Base-by-base conservation (phyloP, 495 filamentous ascomycete species). In the Penicillium malachiteum region DNA sequence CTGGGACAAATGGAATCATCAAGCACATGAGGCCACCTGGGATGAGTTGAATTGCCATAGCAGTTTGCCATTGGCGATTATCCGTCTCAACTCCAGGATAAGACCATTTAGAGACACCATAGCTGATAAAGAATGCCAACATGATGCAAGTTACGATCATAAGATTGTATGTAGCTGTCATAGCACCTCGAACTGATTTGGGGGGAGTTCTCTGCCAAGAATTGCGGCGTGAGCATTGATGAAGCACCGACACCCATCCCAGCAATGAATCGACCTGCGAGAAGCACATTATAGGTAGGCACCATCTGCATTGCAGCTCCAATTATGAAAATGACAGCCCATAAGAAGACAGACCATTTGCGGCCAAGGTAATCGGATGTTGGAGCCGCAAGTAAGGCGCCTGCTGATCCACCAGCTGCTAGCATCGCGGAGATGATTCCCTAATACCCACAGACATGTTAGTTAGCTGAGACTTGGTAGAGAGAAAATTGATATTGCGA, bases 351-450 rank as follows among this genome's bases (percentile, higher is more conserved):
- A 13, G 76, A 78, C 60, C 71, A 74, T 56, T 77, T 76, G 7
- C 83, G 70, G 5, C 84, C 84, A 14, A 84, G 56, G 40, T 69
- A 81, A 60, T 81, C 75, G n/a, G 74, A 80, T 14, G 77, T 76
- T 35, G 60, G 71, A 51, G 83, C 85, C 33, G 79, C 81, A 26
- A 80, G 72, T 9, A 83, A 58, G 8, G 81, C 75, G 39, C 82
- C 82, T 55, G 81, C 84, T 62, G 84, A 83, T 45, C 79, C 81
- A 37, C 82, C 82, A 5, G 81, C 82, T 58, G 84, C 82, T 55
- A 84, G 81, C 39, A 80, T 73, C 33, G 80, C 81, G 38, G 85
- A 83, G 51, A 87, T 85, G 58, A 84, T 87, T 38, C 81, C 73
- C 61, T 81, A 72, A 26, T 79, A 26, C 4, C 21, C 1, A 26